Base-by-base conservation (phyloP, 2,329 filamentous ascomycete species). In the Colletotrichum gloeosporioides region DNA sequence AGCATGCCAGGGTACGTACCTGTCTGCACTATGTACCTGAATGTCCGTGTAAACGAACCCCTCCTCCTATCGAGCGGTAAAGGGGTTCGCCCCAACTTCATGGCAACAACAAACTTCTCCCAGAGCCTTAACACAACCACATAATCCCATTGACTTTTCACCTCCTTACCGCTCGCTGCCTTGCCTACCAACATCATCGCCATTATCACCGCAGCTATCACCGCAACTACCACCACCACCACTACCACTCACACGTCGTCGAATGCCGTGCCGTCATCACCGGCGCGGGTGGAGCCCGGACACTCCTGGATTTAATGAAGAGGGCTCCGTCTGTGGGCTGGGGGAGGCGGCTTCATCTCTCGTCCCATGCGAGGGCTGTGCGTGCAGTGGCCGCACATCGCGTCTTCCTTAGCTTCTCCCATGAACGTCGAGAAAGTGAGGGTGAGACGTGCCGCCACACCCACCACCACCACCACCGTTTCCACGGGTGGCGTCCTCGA, bases 271-370 rank as follows among this genome's bases (percentile, higher is more conserved):
- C 68, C 68, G 68, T 73, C 69, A 31, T 64, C 69, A 59, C 69
- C 63, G 70, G 64, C 32, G 32, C 34, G 59, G 49, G 73, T 76
- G 73, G 73, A 39, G 32, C 59, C 34, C 27, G 39, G 62, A 18
- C 64, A 63, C 73, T 71, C 73, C 73, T 76, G 55, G 55, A 57
- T 65, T 73, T 57, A 69, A 76, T 76, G 69, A 68, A 69, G 73
- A 76, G 63, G 69, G 31, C 69, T 73, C 70, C 44, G 69, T 76
- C 73, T 76, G 69, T 73, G 69, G 73, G 69, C 49, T 65, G 59
- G 25, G 55, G 39, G 22, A 62, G 59, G 57, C 67, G 71, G 59
- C 67, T 75, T 75, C 72, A 72, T 71, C 73, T 66, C 72, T 70
- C 59, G 64, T 44, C 59, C 73, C 73, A 71, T 75, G 68, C 68